These are phyloP conservation scores for Suhomyces coccinellae DNA, from an alignment of 1,139 yeast genomes.

Conservation along the genomic window DNA sequence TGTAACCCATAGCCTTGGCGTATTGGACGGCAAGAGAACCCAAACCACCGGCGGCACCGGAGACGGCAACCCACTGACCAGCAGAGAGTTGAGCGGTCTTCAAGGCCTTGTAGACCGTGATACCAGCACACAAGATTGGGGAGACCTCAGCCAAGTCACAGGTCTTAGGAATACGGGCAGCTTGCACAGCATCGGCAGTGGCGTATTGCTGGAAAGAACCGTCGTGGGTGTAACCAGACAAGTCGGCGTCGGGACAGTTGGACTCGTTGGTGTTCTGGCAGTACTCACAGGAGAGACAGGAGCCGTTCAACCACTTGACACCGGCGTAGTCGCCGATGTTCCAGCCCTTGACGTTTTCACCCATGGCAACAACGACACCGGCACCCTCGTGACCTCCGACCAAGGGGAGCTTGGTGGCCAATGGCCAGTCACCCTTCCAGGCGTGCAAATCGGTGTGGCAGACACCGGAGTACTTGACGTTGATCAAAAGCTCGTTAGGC, in stretches of 20 bases:
- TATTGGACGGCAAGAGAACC: slow-evolving; percentile 76
- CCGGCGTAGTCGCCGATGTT: slow-evolving; percentile 73
- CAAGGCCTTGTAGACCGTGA: slow-evolving; percentile 76
- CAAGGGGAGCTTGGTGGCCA: slow-evolving; percentile 62
- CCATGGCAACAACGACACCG: slow-evolving; percentile 73
- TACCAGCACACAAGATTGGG: slow-evolving; percentile 82
- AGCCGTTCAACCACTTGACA: slow-evolving; percentile 73
- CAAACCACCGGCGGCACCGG: slow-evolving; percentile 81
- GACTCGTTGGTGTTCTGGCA: slow-evolving; percentile 67
- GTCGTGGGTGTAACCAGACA: slow-evolving; percentile 77
- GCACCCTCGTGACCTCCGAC: slow-evolving; percentile 89
- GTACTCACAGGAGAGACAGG: slow-evolving; percentile 68
- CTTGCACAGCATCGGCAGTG: slow-evolving; percentile 83
- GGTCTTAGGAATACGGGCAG: slow-evolving; percentile 71
- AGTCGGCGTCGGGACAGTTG: slow-evolving; percentile 65
- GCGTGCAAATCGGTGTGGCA: slow-evolving; percentile 82
- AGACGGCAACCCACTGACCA: slow-evolving; percentile 76
- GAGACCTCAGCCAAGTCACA: slow-evolving; percentile 73
- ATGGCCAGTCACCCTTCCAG: slow-evolving; percentile 82
- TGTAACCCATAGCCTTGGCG: slow-evolving; percentile 72
- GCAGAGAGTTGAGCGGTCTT: slow-evolving; percentile 64
- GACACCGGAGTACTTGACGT: slow-evolving; percentile 75
- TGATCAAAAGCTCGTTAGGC: slow-evolving; percentile 63
- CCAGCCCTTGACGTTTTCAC: slow-evolving; percentile 64
- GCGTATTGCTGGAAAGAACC: slow-evolving; percentile 83